Conservation (phyloP, 306 rosid species). For the Castanopsis chinensis region DNA sequence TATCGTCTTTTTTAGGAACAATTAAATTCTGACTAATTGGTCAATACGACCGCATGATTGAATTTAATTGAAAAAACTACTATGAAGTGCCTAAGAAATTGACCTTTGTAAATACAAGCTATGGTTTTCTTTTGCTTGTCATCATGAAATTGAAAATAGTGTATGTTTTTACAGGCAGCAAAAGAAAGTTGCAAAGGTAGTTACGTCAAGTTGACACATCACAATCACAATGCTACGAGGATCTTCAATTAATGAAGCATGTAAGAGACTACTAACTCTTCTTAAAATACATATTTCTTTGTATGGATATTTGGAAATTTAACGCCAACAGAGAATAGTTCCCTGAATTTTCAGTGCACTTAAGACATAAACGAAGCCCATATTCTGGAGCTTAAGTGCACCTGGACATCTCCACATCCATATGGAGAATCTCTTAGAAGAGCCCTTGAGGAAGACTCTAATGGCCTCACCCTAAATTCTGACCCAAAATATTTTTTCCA, state of each 20-base stretch:
- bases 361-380: slow-evolving; percentile 15
- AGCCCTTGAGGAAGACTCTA: slow-evolving; percentile 15
- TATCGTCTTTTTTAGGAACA: no score
- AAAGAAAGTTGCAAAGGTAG: slow-evolving; percentile 10
- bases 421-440: slow-evolving; percentile 14
- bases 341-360: slow-evolving; percentile 2
- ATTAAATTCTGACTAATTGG: no score
- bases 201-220: not conserved
- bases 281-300: not conserved
- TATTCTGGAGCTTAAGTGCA: slow-evolving; percentile 26
- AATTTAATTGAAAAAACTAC: no score
- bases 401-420: slow-evolving; percentile 8
- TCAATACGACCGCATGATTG: no score
- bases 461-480: slow-evolving; percentile 2
- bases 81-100: no score
- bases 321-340: not conserved
- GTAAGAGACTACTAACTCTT: slow-evolving; percentile 3
- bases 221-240: slow-evolving; percentile 13
- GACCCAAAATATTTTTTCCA: slow-evolving; percentile 4
- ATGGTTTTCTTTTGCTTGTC: not conserved
- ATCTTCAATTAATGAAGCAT: not conserved
- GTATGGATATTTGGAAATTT: not conserved
- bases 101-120: no score
- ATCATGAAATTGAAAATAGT: not conserved
- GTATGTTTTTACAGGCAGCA: slow-evolving; percentile 16